Percentiles rank a stretch among this genome's conserved stretches.
Conservation (phyloP, 176 grass and related monocot species). For the Saccharum officinarum region DNA sequence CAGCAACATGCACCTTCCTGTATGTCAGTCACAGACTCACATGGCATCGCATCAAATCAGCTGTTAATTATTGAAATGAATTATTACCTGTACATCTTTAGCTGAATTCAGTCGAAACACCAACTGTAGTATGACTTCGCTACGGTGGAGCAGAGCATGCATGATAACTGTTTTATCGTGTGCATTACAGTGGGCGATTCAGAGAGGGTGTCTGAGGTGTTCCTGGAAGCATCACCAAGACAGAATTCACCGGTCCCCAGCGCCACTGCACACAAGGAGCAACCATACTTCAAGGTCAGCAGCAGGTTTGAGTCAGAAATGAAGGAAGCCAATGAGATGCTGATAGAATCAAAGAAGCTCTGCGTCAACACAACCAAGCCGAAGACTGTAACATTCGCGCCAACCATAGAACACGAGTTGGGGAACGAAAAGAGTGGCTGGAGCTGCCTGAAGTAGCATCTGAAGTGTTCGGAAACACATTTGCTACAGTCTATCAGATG, state of each 20-base stretch:
- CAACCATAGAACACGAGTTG: constrained; percentile 5
- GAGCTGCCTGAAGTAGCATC: constrained; percentile 33
- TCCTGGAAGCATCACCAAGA: constrained; percentile 41
- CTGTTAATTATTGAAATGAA: constrained; percentile 11
- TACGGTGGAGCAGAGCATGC: neutral
- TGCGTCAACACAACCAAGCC: constrained; percentile 43
- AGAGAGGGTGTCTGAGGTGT: constrained; percentile 28
- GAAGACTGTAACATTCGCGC: constrained; percentile 45
- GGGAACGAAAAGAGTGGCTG: constrained; percentile 12
- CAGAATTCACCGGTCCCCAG: constrained; percentile 32
- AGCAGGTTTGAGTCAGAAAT: constrained; percentile 66
- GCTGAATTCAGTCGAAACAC: constrained; percentile 18
- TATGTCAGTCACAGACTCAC: constrained; percentile 13
- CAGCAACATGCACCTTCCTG: constrained; percentile 11
- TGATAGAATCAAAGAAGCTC: constrained; percentile 55
- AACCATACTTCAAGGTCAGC: constrained; percentile 53
- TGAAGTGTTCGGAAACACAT: constrained; percentile 33
- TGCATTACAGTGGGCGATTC: constrained; percentile 32
- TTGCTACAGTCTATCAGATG: constrained; percentile 29
- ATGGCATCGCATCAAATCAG: neutral
- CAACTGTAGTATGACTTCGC: neutral
- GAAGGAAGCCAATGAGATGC: constrained; percentile 63
- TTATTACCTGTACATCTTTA: neutral
- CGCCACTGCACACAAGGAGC: constrained; percentile 36
- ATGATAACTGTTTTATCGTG: constrained; percentile 2